Evolutionary conservation across 331 rosid species (phyloP), one percentile per base, ranked within the genome.

Genomic region (Malus hybrid): DNA sequence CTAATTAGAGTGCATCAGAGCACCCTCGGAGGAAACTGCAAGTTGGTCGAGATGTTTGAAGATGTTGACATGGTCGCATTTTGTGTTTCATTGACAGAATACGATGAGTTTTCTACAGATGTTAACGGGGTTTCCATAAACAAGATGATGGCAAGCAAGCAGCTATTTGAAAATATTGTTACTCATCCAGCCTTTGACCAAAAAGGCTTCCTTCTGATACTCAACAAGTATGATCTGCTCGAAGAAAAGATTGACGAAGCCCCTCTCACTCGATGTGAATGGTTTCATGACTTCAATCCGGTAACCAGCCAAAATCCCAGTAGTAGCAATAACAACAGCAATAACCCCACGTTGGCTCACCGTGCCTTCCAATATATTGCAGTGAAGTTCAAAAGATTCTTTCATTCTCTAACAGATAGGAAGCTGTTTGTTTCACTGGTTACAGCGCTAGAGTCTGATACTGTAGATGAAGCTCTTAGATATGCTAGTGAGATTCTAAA

Each of bases 11-110:
- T 85, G 62, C 93, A 92, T 80, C 87, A 90, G 7, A 86, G 62
- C 78, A 83, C 86, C 80, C 87, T 91, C 0, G 96, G 95, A 85
- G 87, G 55, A 81, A 86, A 85, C 60, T 85, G 92, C 96, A 92
- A 84, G 85, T 90, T 87, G 93, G 60, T 90, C 75, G 83, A 84
- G 76, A 92, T 90, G 93, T 94, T 94, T 64, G 97, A 89, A 70
- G 96, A 92, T 75, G 77, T 79, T 0, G 86, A 86, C 59, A 79
- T 88, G 29, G 83, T 94, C 71, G 48, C 90, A 14, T 90, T 94
- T 75, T 87, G 89, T 14, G 92, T 90, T 7, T 71, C 96, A 33
- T 86, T 90, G 80, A 83, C 88, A 6, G 97, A 90, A 54, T 94
- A 92, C 10, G 88, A 86, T 28, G 93, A 87, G 82, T 86, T 65